phyloP scores from a whole-genome alignment of 257 asterid species.

The Capsicum chinense region DNA sequence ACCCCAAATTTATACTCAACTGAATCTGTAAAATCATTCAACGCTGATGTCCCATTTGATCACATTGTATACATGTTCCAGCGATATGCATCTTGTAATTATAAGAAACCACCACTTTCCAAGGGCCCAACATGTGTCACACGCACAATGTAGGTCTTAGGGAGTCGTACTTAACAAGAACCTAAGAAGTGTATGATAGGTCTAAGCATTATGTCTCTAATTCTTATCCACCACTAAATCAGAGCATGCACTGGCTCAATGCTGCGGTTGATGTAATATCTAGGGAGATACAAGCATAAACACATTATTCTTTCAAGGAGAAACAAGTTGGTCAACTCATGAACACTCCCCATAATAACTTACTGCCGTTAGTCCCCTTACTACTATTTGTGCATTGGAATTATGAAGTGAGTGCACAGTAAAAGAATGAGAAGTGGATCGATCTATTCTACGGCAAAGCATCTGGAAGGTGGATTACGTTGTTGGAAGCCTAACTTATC shows the following conservation, averaged over 20 bases:
- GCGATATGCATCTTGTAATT: not conserved
- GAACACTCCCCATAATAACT: not conserved
- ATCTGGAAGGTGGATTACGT: not conserved
- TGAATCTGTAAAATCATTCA: not conserved
- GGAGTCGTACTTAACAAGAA: not conserved
- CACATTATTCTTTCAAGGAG: not conserved
- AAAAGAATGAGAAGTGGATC: not conserved
- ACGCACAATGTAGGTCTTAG: too few species aligned
- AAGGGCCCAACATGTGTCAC: too few species aligned
- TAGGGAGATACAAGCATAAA: slow-evolving; percentile 11
- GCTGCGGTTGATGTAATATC: not conserved
- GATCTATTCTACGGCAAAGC: not conserved
- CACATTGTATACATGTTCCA: not conserved
- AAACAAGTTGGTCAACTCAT: not conserved
- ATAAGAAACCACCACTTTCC: too few species aligned
- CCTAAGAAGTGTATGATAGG: not conserved
- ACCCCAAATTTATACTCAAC: not conserved
- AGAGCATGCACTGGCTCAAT: not conserved
- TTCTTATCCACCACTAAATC: not conserved
- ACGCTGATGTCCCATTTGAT: not conserved
- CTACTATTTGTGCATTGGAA: not conserved
- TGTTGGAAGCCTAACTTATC: slow-evolving; percentile 8
- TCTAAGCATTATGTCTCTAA: not conserved
- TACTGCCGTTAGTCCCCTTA: not conserved
- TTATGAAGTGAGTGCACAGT: not conserved